Conservation (phyloP, 768 basidiomycete genomes). For the Termitomyces sp. region DNA sequence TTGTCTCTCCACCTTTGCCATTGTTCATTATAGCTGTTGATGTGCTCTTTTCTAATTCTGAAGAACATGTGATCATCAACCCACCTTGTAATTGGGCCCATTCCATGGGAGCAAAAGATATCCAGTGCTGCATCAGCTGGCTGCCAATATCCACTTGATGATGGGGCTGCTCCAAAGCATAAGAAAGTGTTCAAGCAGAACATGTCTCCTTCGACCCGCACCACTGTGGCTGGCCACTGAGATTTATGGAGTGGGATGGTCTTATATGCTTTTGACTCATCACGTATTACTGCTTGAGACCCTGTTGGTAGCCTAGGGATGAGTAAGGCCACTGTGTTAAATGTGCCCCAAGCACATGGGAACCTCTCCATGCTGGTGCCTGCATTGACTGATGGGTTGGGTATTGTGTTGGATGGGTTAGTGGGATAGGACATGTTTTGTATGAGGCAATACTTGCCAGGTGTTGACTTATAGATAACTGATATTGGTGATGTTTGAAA, state of each 20-base stretch:
- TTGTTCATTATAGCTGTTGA: not conserved
- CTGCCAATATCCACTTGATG: not conserved
- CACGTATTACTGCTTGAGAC: too few species aligned
- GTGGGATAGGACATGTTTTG: too few species aligned
- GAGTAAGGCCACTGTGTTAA: too few species aligned
- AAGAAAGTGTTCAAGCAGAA: not conserved
- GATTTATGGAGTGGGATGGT: not conserved
- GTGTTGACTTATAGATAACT: too few species aligned
- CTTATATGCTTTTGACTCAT: conserved; percentile 12
- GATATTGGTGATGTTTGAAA: too few species aligned
- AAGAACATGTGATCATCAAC: conserved; percentile 21
- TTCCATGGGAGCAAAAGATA: conserved; percentile 14
- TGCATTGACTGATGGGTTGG: too few species aligned
- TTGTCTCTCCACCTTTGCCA: not conserved
- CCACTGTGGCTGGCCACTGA: conserved; percentile 12
- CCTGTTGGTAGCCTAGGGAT: too few species aligned
- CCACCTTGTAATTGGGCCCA: conserved; percentile 23
- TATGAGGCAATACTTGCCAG: too few species aligned
- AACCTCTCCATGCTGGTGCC: too few species aligned
- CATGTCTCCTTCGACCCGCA: not conserved
- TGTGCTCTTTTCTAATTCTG: conserved; percentile 10
- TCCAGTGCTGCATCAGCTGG: conserved; percentile 5
- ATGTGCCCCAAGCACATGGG: too few species aligned
- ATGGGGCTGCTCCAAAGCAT: not conserved
- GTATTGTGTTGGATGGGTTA: too few species aligned